Conservation (phyloP, 2,329 filamentous ascomycete species). For the Fusarium marasasianum region DNA sequence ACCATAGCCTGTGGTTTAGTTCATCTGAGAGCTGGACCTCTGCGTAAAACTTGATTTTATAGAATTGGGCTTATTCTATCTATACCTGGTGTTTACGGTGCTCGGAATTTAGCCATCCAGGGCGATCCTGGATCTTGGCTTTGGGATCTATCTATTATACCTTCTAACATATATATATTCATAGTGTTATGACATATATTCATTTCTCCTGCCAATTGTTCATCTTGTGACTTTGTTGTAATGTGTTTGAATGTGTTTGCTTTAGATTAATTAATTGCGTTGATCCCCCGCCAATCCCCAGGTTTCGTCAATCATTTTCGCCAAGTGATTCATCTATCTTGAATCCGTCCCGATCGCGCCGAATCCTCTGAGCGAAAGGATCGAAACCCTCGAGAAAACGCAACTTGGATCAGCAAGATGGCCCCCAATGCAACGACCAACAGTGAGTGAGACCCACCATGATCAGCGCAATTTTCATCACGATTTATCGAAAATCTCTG, state of each 20-base stretch:
- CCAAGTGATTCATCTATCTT: background rate
- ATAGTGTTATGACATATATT: slow-evolving; percentile 41
- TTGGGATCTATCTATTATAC: slow-evolving; percentile 32
- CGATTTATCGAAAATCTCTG: slow-evolving; percentile 14
- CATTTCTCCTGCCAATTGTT: slow-evolving; percentile 9
- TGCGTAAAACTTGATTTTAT: slow-evolving; percentile 27
- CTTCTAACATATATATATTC: slow-evolving; percentile 33
- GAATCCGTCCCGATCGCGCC: background rate
- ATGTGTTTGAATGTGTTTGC: background rate
- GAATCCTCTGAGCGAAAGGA: background rate
- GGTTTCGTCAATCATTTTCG: background rate
- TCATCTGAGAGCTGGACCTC: background rate
- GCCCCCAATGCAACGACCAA: background rate
- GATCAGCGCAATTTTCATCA: background rate
- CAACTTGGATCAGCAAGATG: background rate
- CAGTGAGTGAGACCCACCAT: background rate
- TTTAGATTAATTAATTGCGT: background rate
- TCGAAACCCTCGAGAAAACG: background rate
- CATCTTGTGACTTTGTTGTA: background rate
- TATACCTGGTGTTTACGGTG: slow-evolving; percentile 41
- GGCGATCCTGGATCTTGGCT: slow-evolving; percentile 28
- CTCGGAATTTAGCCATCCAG: slow-evolving; percentile 27
- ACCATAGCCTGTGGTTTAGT: background rate
- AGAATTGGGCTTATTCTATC: slow-evolving; percentile 36
- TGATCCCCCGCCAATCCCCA: background rate